Evolutionary conservation across 495 filamentous ascomycete species (phyloP).

Genomic region (Clavariopsis aquatica): DNA sequence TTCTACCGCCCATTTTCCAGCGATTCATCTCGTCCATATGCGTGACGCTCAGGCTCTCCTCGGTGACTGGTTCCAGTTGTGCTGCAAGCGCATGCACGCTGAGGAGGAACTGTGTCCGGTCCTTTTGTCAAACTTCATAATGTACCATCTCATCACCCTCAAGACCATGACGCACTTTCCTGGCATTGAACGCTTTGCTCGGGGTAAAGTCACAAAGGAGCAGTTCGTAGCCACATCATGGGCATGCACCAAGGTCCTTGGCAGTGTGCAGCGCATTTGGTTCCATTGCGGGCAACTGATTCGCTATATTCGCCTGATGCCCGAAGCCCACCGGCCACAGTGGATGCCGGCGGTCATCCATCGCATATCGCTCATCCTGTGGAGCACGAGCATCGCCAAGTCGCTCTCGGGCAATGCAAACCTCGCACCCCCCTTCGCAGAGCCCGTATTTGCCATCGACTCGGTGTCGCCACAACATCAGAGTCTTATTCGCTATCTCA

Average conservation of each 20-base stretch:
- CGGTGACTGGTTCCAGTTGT: constrained; percentile 21
- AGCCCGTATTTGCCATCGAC: constrained; percentile 35
- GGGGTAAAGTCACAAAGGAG: constrained; percentile 21
- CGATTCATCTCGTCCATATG: constrained; percentile 19
- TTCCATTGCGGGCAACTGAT: constrained; percentile 34
- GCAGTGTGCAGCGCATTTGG: constrained; percentile 14
- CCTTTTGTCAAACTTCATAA: constrained; percentile 23
- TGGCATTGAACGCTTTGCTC: constrained; percentile 24
- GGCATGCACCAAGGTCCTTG: constrained; percentile 10
- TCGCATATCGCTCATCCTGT: constrained; percentile 54
- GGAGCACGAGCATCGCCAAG: constrained; percentile 41
- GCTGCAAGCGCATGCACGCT: background rate
- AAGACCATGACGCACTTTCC: constrained; percentile 28
- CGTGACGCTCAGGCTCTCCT: constrained; percentile 17
- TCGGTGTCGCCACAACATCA: constrained; percentile 45
- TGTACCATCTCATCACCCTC: constrained; percentile 35
- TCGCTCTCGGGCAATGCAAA: constrained; percentile 8
- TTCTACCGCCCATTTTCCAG: constrained; percentile 44
- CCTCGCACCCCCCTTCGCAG: constrained; percentile 2
- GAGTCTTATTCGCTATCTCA: constrained; percentile 45
- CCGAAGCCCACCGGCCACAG: constrained; percentile 48
- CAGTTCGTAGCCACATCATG: constrained; percentile 19
- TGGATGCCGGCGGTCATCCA: constrained; percentile 61
- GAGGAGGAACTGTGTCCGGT: constrained; percentile 12
- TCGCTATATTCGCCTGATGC: constrained; percentile 24